phyloP scores from a whole-genome alignment of 345 rosid species.

The Pistacia atlantica region DNA sequence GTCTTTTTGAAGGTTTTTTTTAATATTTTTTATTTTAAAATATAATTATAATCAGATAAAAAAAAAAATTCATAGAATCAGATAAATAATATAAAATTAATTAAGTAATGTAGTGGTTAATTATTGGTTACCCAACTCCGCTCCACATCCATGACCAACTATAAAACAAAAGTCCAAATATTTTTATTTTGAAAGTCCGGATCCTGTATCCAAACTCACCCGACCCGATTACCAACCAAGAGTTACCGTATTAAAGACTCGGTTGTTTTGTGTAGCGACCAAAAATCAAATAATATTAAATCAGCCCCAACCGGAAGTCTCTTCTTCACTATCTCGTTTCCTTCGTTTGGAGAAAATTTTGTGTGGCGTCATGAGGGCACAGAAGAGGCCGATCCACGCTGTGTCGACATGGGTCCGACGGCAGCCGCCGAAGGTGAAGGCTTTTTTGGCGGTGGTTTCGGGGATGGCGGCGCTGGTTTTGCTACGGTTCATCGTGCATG shows the following conservation, averaged over 20 bases:
- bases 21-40: no score
- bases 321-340: not conserved
- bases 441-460: constrained; percentile 84
- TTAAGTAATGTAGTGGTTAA: not conserved
- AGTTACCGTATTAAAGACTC: no score
- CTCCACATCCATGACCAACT: not conserved
- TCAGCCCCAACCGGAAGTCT: constrained; percentile 8
- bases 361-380: constrained; percentile 51
- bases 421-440: constrained; percentile 98
- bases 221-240: not conserved
- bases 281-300: not conserved
- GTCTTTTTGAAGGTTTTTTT: no score
- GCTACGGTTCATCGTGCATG: constrained; percentile 92
- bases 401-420: constrained; percentile 85
- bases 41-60: no score
- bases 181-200: not conserved
- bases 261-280: no score
- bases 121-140: constrained; percentile 3
- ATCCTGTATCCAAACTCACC: not conserved
- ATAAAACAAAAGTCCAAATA: not conserved
- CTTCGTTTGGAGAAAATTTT: constrained; percentile 3
- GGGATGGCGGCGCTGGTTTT: constrained; percentile 89
- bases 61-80: no score
- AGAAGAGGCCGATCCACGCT: constrained; percentile 66
- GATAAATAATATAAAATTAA: no score